Percentiles rank a stretch among this genome's conserved stretches.
phyloP scores from a whole-genome alignment of 208 protist genomes.

The Trypanosoma mega region DNA sequence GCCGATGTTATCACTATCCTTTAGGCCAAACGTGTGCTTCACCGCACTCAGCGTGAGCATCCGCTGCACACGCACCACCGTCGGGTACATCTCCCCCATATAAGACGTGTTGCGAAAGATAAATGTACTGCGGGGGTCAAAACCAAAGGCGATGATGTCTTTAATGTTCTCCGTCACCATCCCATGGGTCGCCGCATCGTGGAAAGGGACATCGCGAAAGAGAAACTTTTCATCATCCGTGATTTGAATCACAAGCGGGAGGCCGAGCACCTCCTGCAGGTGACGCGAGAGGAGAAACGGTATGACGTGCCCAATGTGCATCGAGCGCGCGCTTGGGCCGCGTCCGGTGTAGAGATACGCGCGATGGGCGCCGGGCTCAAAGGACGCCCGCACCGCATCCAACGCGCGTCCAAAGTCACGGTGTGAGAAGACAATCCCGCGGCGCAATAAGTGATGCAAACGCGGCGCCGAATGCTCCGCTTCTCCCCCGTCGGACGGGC shows the following conservation, averaged over 20 bases:
- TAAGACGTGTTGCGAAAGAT: conserved; percentile 99
- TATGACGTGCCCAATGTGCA: conserved; percentile 99
- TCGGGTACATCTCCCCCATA: conserved; percentile 96
- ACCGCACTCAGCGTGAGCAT: conserved; percentile 90
- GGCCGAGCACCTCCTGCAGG: conserved; percentile 97
- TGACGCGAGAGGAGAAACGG: conserved; percentile 99
- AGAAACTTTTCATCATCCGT: conserved; percentile 99
- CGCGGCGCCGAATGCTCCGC: background rate
- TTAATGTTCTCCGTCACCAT: conserved; percentile 96
- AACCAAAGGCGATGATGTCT: conserved; percentile 99
- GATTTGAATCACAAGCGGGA: conserved; percentile 99
- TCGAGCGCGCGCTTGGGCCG: conserved; percentile 94
- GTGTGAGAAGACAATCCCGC: conserved; percentile 98
- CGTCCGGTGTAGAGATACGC: conserved; percentile 99
- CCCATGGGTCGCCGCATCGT: conserved; percentile 67
- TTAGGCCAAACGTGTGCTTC: conserved; percentile 94
- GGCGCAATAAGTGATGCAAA: conserved; percentile 92
- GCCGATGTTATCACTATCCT: conserved; percentile 91
- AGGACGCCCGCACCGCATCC: conserved; percentile 70
- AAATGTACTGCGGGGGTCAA: conserved; percentile 98
- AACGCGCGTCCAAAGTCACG: conserved; percentile 95
- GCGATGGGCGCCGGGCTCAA: conserved; percentile 55
- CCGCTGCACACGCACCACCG: conserved; percentile 93
- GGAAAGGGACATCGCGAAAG: conserved; percentile 93
- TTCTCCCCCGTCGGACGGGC: background rate